Evolutionary conservation across 495 filamentous ascomycete species (phyloP), one percentile per base, ranked within the genome.

Genomic region (Hypomontagnella submonticulosa): DNA sequence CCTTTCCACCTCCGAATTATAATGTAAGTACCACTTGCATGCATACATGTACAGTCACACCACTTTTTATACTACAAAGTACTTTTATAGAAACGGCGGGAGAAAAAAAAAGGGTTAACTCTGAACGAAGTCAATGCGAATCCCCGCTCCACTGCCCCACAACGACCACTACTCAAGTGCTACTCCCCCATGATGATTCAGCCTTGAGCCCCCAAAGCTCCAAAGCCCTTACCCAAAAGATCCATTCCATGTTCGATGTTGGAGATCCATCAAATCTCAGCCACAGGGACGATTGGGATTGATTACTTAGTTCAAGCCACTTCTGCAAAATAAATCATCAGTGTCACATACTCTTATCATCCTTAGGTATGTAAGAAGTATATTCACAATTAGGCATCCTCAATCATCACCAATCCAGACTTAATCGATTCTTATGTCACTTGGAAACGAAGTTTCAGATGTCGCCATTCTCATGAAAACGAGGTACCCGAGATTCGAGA

Each of bases 141-240:
- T 50, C 57, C 57, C 57, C 57, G 46, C 57, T 41, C 33, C 5
- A 10, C 41, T 51, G 23, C 57, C 38, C 57, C 57, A 60, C 57
- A 23, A 43, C 2, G 8, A 38, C 47, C 34, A 57, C 33, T 23
- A 27, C 16, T 44, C 40, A 27, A 44, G n/a, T n/a, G n/a, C n/a
- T n/a, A n/a, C 44, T 23, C 34, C 11, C 1, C 18, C n/a, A n/a
- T 20, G 30, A 44, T 57, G 15, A 57, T 57, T 57, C 53, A 57
- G 41, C 53, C 53, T 57, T 46, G 40, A 16, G 8, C 30, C 27
- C 40, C 38, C 23, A 27, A 46, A 57, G 8, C 42, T 43, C 40
- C 34, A 41, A 27, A 40, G 53, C 42, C 16, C 20, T 57, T 3
- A 12, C 40, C 30, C 51, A 44, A 38, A 10, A 38, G 36, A 38